These are phyloP conservation scores for Scopulariopsis brevicaulis DNA, from an alignment of 2,329 filamentous ascomycete species.

Conservation along the genomic window DNA sequence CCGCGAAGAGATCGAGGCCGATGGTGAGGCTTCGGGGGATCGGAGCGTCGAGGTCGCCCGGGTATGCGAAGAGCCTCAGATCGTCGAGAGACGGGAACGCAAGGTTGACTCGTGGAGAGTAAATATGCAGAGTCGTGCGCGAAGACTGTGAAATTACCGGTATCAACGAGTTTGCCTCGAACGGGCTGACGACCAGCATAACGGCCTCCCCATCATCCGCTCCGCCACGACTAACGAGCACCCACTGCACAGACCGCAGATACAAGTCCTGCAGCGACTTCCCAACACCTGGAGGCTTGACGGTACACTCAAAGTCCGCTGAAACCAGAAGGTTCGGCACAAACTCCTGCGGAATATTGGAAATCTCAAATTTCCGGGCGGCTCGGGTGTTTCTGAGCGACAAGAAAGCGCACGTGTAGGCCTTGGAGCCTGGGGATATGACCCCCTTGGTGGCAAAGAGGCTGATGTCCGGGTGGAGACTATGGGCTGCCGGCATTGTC, in stretches of 20 bases:
- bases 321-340: constrained; percentile 32
- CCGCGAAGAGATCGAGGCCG: constrained; percentile 55
- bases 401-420: constrained; percentile 27
- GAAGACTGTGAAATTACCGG: constrained; percentile 20
- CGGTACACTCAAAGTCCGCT: constrained; percentile 34
- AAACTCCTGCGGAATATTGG: constrained; percentile 21
- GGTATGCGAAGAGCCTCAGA: constrained; percentile 30
- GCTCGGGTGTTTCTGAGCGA: constrained; percentile 28
- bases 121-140: constrained; percentile 34
- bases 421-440: constrained; percentile 10
- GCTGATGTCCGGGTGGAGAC: constrained; percentile 27
- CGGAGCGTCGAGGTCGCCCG: constrained; percentile 7
- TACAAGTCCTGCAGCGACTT: constrained; percentile 28
- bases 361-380: constrained; percentile 7
- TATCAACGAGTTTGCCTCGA: constrained; percentile 44
- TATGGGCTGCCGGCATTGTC: constrained; percentile 25
- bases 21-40: constrained; percentile 13
- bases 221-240: constrained; percentile 20
- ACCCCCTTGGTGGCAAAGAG: constrained; percentile 25
- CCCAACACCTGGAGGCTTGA: constrained; percentile 11
- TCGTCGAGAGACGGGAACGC: constrained; percentile 27
- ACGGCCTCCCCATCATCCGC: constrained; percentile 2
- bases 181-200: constrained; percentile 48
- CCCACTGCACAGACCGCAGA: constrained; percentile 41
- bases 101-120: constrained; percentile 31